Percentiles rank a stretch among this genome's conserved stretches.
Conservation (phyloP, 768 basidiomycete genomes). For the Hortiboletus flavorubellus region DNA sequence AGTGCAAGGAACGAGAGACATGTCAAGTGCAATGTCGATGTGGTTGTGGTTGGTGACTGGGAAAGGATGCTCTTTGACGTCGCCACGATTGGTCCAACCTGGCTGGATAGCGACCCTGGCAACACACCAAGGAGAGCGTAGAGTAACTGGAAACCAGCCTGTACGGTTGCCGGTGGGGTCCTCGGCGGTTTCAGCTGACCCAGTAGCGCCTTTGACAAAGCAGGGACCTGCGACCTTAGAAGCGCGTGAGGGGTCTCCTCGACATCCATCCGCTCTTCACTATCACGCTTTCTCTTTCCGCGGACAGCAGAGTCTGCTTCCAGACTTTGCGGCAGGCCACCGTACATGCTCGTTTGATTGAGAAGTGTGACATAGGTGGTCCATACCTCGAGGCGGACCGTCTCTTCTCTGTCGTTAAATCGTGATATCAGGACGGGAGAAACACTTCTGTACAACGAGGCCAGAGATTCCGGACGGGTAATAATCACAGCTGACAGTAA, state of each 20-base stretch:
- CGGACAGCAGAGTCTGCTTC: slow-evolving; percentile 45
- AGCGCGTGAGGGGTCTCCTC: slow-evolving; percentile 71
- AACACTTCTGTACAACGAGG: slow-evolving; percentile 75
- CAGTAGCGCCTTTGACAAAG: slow-evolving; percentile 75
- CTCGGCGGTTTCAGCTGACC: slow-evolving; percentile 83
- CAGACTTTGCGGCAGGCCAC: slow-evolving; percentile 53
- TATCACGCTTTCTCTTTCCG: slow-evolving; percentile 76
- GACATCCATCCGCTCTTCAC: slow-evolving; percentile 69
- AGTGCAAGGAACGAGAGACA: slow-evolving; percentile 81
- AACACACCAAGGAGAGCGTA: slow-evolving; percentile 74
- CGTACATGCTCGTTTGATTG: slow-evolving; percentile 80
- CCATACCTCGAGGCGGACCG: slow-evolving; percentile 91
- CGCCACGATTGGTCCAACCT: slow-evolving; percentile 59
- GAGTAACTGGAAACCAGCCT: slow-evolving; percentile 82
- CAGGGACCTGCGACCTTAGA: slow-evolving; percentile 71
- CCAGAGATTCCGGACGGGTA: slow-evolving; percentile 86
- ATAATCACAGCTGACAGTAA: slow-evolving; percentile 79
- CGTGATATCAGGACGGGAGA: slow-evolving; percentile 88
- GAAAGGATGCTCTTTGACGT: slow-evolving; percentile 64
- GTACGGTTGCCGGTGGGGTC: slow-evolving; percentile 71
- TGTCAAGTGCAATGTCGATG: slow-evolving; percentile 78
- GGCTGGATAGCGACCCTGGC: slow-evolving; percentile 75
- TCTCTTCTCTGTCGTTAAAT: slow-evolving; percentile 93
- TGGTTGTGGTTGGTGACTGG: slow-evolving; percentile 67
- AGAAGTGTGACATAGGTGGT: slow-evolving; percentile 78